These are phyloP conservation scores for Scutellaria barbata DNA, from an alignment of 257 asterid genomes.

Conservation along the genomic window DNA sequence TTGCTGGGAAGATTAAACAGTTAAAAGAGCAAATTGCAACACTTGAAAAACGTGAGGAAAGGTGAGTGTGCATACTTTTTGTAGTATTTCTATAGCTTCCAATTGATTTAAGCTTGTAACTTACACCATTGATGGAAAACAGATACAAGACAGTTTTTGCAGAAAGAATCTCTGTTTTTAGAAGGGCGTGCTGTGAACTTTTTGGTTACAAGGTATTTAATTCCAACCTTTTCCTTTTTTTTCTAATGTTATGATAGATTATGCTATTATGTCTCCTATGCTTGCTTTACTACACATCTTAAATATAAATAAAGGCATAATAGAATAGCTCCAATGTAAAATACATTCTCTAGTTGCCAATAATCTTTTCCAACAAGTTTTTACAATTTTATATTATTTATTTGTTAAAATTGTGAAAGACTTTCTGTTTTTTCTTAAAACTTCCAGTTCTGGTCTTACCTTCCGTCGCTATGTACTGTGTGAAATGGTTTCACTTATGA, in stretches of 20 bases:
- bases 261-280: constrained; percentile 13
- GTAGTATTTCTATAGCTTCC: constrained; percentile 26
- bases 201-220: constrained; percentile 92
- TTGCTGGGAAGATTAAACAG: constrained; percentile 88
- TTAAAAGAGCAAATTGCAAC: constrained; percentile 96
- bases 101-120: constrained; percentile 38
- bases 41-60: constrained; percentile 96
- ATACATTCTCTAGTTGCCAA: background rate
- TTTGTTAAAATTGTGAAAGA: too few species aligned
- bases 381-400: background rate
- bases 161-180: constrained; percentile 92
- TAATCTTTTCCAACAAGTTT: background rate
- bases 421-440: too few species aligned
- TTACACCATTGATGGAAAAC: constrained; percentile 43
- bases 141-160: constrained; percentile 97
- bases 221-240: constrained; percentile 28
- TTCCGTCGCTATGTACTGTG: too few species aligned
- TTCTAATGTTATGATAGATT: constrained; percentile 12
- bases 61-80: constrained; percentile 56
- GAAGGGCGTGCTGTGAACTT: constrained; percentile 98
- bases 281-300: background rate
- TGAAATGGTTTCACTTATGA: too few species aligned
- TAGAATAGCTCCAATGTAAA: background rate
- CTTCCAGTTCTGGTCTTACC: too few species aligned
- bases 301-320: background rate